Conservation (phyloP, 1,284 basidiomycete genomes). For the Tilletia caries region DNA sequence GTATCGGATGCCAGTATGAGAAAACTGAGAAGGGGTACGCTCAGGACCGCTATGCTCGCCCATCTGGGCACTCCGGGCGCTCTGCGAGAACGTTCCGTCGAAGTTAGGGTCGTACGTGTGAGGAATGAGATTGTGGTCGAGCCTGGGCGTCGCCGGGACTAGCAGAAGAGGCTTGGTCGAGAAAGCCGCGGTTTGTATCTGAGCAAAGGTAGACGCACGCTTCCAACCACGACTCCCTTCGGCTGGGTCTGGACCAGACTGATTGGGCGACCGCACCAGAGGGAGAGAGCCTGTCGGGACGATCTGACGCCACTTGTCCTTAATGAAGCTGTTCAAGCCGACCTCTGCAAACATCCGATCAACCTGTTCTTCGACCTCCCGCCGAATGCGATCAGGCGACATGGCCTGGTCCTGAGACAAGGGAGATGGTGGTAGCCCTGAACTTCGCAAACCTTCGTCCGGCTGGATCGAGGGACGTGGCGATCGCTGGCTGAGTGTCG, state of each 20-base stretch:
- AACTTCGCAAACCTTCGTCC: neutral
- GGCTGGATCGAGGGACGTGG: neutral
- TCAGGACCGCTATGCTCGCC: neutral
- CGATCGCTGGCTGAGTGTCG: neutral
- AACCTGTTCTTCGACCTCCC: conserved; percentile 8
- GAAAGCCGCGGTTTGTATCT: neutral
- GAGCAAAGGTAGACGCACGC: neutral
- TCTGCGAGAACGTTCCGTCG: conserved; percentile 7
- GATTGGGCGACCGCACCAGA: neutral
- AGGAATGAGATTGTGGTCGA: neutral
- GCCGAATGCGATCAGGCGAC: neutral
- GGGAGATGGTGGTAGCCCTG: neutral
- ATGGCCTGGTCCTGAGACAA: neutral
- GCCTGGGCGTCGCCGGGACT: neutral
- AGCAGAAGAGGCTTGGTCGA: neutral
- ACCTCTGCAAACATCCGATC: conserved; percentile 11
- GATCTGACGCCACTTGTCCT: conserved; percentile 7
- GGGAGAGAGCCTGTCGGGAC: neutral
- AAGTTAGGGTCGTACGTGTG: neutral
- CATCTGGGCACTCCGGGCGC: neutral
- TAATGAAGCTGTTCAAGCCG: neutral
- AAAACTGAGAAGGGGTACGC: neutral
- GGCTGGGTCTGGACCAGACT: neutral
- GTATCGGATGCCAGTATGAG: neutral
- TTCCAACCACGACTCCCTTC: neutral